Evolutionary conservation across 495 filamentous ascomycete genomes (phyloP).

Genomic region (Penicillium odoratum): DNA sequence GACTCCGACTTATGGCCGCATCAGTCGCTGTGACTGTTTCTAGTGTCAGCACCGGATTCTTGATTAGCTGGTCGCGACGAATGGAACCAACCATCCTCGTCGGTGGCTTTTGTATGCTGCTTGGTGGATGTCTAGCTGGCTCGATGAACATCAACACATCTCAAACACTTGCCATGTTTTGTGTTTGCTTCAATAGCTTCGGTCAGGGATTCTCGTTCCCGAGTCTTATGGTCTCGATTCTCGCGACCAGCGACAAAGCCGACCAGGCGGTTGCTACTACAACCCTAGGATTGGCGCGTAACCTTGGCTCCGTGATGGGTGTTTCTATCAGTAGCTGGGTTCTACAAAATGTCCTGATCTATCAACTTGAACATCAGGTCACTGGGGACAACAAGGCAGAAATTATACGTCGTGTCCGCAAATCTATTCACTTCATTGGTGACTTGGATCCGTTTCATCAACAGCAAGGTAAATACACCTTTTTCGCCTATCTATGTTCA

Average conservation of each 20-base stretch:
- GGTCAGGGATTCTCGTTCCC: constrained; percentile 69
- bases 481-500: not conserved
- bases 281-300: constrained; percentile 67
- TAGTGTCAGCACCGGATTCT: constrained; percentile 65
- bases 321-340: constrained; percentile 70
- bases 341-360: constrained; percentile 68
- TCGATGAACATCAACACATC: constrained; percentile 57
- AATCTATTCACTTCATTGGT: constrained; percentile 52
- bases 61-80: constrained; percentile 65
- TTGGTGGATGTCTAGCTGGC: constrained; percentile 56
- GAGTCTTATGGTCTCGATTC: constrained; percentile 62
- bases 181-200: constrained; percentile 58
- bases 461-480: constrained; percentile 44
- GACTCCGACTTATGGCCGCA: constrained; percentile 65
- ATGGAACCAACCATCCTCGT: constrained; percentile 62
- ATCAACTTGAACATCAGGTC: constrained; percentile 58
- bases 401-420: constrained; percentile 53
- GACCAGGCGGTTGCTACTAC: constrained; percentile 76
- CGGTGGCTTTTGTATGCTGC: constrained; percentile 51
- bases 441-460: constrained; percentile 50
- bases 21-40: constrained; percentile 57
- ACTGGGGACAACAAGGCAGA: constrained; percentile 52
- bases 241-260: constrained; percentile 64
- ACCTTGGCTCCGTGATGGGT: constrained; percentile 69
- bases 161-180: constrained; percentile 57